A percentile compares a stretch with the other conserved stretches of the same genome.
These are phyloP conservation scores for Tolypocladium album DNA, from an alignment of 2,329 filamentous ascomycete genomes.

Conservation along the genomic window DNA sequence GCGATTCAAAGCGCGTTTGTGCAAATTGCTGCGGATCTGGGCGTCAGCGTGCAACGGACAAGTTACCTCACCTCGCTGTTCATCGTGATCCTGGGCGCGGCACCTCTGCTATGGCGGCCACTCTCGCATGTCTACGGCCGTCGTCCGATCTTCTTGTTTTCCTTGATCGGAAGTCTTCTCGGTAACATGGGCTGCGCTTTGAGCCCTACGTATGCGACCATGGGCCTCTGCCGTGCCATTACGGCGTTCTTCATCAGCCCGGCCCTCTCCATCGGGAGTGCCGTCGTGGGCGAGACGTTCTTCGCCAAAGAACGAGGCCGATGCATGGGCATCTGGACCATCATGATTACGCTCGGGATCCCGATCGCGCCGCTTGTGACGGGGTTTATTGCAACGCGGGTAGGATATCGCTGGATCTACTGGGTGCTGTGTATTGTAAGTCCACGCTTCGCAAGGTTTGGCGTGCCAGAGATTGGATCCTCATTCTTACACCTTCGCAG, in stretches of 20 bases:
- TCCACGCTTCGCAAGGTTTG: background rate
- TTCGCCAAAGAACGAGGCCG: conserved; percentile 6
- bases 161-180: conserved; percentile 29
- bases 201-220: conserved; percentile 33
- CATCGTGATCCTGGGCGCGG: conserved; percentile 9
- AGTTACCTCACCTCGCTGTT: conserved; percentile 35
- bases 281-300: conserved; percentile 9
- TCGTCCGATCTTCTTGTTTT: conserved; percentile 40
- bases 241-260: conserved; percentile 44
- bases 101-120: conserved; percentile 43
- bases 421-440: conserved; percentile 43
- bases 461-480: background rate
- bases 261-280: conserved; percentile 19
- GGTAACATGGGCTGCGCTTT: conserved; percentile 43
- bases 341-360: conserved; percentile 11
- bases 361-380: conserved; percentile 24
- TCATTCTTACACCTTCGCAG: background rate
- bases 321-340: conserved; percentile 10
- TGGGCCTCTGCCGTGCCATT: conserved; percentile 37
- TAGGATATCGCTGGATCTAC: conserved; percentile 48
- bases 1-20: conserved; percentile 44
- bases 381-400: conserved; percentile 35
- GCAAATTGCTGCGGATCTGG: conserved; percentile 38
- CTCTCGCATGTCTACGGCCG: conserved; percentile 42
- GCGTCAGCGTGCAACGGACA: conserved; percentile 33